Base-by-base conservation (phyloP, 352 stramenopile genomes). In the Phytophthora chlamydospora region DNA sequence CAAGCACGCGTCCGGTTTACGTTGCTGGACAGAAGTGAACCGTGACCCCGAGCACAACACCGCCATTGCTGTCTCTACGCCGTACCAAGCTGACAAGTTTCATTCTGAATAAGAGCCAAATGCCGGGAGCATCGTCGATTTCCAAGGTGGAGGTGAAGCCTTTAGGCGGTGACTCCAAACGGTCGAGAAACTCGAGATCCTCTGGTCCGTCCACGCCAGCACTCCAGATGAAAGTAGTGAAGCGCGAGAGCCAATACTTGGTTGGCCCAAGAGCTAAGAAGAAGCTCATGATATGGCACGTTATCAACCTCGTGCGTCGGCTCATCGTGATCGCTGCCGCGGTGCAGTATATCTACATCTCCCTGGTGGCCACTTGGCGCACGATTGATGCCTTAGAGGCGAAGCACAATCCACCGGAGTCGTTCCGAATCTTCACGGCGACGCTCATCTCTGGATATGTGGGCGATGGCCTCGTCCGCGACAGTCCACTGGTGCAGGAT, bases 261-360 rank as follows among this genome's bases (percentile, higher is more conserved):
- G 53, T 68, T 2, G 54, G 60, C 12, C 7, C 12, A 2, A 17
- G 38, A 53, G 54, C 60, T 13, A 63, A 52, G 39, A 68, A 50
- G 39, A 52, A 50, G 8, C 12, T 71, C 4, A 66, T 59, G 35
- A 21, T 14, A 27, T 50, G 47, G 41, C 50, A 71, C 29, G 35
- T 62, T 44, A 62, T 77, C 46, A 63, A 72, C 39, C 12, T 78
- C 11, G 1, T 62, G 11, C 58, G 70, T 39, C 70, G 70, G 8
- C 38, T 75, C 3, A 16, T 70, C 11, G 49, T 69, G 1, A 62
- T 78, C 16, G 70, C 55, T 5, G 70, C 70, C 4, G 66, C 70
- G 11, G 55, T 76, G 0, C 60, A 68, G 41, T 81, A 81, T 58
- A 66, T 74, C 6, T 34, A 54, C 39, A 40, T 73, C 16, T 78